phyloP scores from a whole-genome alignment of 495 filamentous ascomycete species.

The Penicillium lividum region DNA sequence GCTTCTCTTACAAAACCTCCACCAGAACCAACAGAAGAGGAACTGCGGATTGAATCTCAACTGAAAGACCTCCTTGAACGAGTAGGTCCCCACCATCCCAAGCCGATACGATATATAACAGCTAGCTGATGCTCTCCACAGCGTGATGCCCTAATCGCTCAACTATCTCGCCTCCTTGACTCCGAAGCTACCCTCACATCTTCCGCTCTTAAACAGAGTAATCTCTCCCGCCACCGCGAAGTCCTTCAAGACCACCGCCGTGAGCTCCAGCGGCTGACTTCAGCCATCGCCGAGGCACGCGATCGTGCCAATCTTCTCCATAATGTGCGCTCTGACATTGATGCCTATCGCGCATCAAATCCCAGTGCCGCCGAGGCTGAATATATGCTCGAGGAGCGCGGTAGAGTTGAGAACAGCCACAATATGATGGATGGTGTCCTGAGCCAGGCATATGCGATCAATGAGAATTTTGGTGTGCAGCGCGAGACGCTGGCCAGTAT shows the following conservation, averaged over 20 bases:
- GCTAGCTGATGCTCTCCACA: conserved; percentile 31
- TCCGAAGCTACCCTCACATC: conserved; percentile 87
- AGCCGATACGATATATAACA: conserved; percentile 2
- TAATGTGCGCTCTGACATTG: conserved; percentile 88
- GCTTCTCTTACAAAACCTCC: conserved; percentile 79
- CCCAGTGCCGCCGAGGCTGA: conserved; percentile 83
- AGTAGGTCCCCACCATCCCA: conserved; percentile 21
- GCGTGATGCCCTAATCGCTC: conserved; percentile 79
- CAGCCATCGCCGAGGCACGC: conserved; percentile 68
- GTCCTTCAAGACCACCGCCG: conserved; percentile 83
- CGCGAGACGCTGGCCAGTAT: conserved; percentile 82
- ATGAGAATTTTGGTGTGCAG: conserved; percentile 86
- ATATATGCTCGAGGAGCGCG: conserved; percentile 93
- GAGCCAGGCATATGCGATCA: conserved; percentile 95
- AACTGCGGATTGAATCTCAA: conserved; percentile 73
- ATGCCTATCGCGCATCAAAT: conserved; percentile 79
- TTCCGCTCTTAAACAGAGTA: conserved; percentile 91
- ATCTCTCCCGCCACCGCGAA: conserved; percentile 88
- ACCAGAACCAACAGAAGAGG: conserved; percentile 80
- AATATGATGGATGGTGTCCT: conserved; percentile 86
- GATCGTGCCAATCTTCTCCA: conserved; percentile 89
- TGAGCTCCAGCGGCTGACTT: conserved; percentile 72
- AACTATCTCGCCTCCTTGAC: conserved; percentile 87
- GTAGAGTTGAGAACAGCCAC: conserved; percentile 81
- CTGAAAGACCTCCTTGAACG: conserved; percentile 79